Evolutionary conservation across 2,329 filamentous ascomycete species (phyloP).

Genomic region (Sarocladiaceae sp.): DNA sequence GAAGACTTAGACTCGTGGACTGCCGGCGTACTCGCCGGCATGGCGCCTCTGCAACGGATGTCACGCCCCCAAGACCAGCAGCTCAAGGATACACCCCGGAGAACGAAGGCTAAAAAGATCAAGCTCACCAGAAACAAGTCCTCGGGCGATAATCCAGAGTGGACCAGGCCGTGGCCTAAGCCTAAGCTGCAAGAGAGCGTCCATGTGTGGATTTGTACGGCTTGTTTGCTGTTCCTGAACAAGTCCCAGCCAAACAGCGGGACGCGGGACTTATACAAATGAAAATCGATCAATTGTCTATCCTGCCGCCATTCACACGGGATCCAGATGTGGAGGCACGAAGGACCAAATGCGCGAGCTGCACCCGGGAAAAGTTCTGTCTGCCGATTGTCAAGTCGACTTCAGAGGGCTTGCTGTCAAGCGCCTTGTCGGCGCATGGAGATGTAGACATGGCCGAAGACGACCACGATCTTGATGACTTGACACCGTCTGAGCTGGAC

Average conservation of each 20-base stretch:
- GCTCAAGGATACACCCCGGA: not conserved
- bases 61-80: not conserved
- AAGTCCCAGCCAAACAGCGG: not conserved
- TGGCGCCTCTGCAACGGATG: no score
- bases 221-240: not conserved
- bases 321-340: not conserved
- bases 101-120: not conserved
- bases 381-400: not conserved
- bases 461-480: no score
- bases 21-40: no score
- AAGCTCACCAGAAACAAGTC: no score
- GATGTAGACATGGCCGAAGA: no score
- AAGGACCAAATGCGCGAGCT: not conserved
- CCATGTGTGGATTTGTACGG: slow-evolving; percentile 1
- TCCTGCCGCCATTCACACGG: not conserved
- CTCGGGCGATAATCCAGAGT: not conserved
- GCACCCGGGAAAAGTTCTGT: not conserved
- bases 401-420: no score
- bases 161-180: not conserved
- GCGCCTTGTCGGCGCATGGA: no score
- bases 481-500: no score
- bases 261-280: not conserved
- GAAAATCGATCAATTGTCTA: not conserved
- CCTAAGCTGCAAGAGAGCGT: no score
- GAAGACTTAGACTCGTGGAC: no score